Evolutionary conservation across 192 early-diverging fungal genomes (phyloP), one percentile per base, ranked within the genome.

Genomic region (Linnemannia zychae): DNA sequence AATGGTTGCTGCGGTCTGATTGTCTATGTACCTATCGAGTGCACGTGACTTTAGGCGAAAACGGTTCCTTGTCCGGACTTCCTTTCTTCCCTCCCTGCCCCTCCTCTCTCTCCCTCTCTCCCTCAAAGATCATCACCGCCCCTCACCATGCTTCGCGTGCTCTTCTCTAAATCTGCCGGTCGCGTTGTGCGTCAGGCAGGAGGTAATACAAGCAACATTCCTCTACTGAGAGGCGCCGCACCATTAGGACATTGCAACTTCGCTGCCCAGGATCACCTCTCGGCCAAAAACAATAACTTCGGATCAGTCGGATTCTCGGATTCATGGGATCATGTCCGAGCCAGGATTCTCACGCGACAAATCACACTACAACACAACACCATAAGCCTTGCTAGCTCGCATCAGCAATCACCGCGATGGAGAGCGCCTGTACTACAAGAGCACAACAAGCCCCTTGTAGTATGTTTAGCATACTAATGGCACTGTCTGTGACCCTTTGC

Each of bases 91-190:
- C 57, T 17, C 49, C 0, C 49, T 17, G 49, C 15, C 3, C 1
- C 24, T 60, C 53, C 50, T 52, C 40, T 44, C 40, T 44, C 40
- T 44, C 9, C 9, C 40, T 44, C 40, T 60, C 52, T 24, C 52
- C 52, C 24, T 31, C 57, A 63, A 63, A 63, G 57, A 63, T 31
- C 57, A 63, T 63, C 57, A 28, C n/a, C 13, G 12, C 57, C 57
- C 1, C 15, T n/a, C 69, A 46, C 69, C 37, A 71, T 71, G 69
- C 69, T 71, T 71, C 69, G 69, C 69, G 69, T 46, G 44, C 69
- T 71, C 69, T 71, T 46, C 24, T 28, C 69, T 46, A 71, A 71
- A 46, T 71, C 69, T 22, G 69, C 69, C 7, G 20, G 69, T 46
- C 69, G 69, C 38, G 44, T 24, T 28, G 69, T 71, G 40, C 69